Conservation (phyloP, 768 basidiomycete genomes). For the Podaxis carcinomalis region DNA sequence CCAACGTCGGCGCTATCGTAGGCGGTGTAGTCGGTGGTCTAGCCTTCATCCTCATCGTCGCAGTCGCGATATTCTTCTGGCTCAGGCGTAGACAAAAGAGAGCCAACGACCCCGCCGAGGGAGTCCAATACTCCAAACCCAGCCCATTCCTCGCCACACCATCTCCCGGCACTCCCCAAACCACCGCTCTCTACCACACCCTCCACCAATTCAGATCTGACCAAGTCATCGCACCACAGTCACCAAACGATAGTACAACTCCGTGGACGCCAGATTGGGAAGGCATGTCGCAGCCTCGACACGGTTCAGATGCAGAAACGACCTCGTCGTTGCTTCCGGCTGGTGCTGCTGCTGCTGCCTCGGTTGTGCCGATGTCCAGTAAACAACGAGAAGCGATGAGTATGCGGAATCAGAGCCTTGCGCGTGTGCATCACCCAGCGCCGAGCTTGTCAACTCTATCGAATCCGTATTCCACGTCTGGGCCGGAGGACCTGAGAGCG, state of each 20-base stretch:
- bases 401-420: background rate
- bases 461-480: background rate
- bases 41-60: background rate
- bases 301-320: background rate
- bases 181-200: too few relatives aligned
- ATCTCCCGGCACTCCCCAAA: too few relatives aligned
- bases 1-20: constrained; percentile 9
- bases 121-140: background rate
- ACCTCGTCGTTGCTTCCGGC: background rate
- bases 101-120: background rate
- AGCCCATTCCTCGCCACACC: background rate
- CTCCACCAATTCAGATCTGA: background rate
- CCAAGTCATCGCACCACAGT: background rate
- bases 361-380: background rate
- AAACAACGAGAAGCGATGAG: background rate
- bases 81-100: background rate
- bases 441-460: background rate
- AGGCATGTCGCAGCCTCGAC: background rate
- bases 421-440: background rate
- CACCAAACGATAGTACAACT: background rate
- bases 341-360: background rate
- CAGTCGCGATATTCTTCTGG: background rate
- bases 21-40: constrained; percentile 14
- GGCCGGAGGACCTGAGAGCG: constrained; percentile 4
- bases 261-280: background rate